Evolutionary conservation across 2,329 filamentous ascomycete genomes (phyloP).

Genomic region (Stagonosporopsis vannaccii): DNA sequence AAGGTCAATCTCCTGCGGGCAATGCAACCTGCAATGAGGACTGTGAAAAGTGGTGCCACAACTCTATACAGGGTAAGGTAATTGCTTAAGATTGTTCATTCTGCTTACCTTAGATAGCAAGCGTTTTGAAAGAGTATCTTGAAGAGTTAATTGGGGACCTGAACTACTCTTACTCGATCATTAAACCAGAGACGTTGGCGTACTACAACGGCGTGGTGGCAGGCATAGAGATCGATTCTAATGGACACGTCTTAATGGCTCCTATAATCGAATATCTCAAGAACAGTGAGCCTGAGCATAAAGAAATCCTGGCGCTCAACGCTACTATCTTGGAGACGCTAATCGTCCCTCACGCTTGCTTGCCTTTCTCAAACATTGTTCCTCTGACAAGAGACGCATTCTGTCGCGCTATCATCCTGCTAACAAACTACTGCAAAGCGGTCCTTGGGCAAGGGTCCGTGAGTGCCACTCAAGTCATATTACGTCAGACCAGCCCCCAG

Average conservation of each 20-base stretch:
- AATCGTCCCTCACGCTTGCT: conserved; percentile 2
- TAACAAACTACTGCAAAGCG: neutral
- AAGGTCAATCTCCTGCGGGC: neutral
- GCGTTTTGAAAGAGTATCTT: neutral
- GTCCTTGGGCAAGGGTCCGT: neutral
- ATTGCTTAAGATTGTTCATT: neutral
- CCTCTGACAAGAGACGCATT: conserved; percentile 6
- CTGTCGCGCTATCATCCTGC: neutral
- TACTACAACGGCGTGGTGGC: neutral
- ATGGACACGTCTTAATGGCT: neutral
- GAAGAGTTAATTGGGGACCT: neutral
- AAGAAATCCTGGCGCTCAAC: conserved; percentile 2
- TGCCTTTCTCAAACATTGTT: conserved; percentile 2
- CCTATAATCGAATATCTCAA: conserved; percentile 2
- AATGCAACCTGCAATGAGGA: neutral
- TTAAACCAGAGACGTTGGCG: neutral
- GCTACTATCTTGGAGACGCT: conserved; percentile 2
- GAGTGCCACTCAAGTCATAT: neutral
- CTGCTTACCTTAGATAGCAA: neutral
- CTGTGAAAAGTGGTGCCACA: neutral
- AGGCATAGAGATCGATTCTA: neutral
- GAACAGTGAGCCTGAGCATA: conserved; percentile 6
- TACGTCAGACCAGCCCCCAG: neutral
- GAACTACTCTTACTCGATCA: neutral
- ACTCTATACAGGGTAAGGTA: neutral